Evolutionary conservation across 805 yeast species (phyloP).

Genomic region (Diddensiella caesifluorescens): DNA sequence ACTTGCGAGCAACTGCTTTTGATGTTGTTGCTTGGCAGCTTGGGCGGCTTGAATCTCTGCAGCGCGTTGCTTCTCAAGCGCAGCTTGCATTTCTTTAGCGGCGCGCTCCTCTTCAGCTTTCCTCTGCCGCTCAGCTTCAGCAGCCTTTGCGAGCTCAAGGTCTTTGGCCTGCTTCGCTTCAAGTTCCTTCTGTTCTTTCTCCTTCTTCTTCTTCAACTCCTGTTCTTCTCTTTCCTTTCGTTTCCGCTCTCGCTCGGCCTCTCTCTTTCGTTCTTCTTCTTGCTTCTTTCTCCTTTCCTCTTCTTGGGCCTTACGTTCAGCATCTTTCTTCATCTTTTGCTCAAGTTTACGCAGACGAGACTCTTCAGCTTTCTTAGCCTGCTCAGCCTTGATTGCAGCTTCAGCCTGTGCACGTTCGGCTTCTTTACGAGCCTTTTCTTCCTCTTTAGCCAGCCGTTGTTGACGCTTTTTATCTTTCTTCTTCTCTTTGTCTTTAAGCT

Average conservation of each 20-base stretch:
- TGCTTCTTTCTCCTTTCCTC: slow-evolving; percentile 25
- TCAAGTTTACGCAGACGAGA: slow-evolving; percentile 28
- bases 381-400: slow-evolving; percentile 26
- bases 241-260: slow-evolving; percentile 19
- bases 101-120: slow-evolving; percentile 14
- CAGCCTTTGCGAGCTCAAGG: slow-evolving; percentile 22
- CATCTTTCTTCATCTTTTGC: slow-evolving; percentile 31
- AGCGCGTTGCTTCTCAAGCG: slow-evolving; percentile 3
- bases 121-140: slow-evolving; percentile 21
- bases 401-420: slow-evolving; percentile 32
- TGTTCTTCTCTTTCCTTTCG: slow-evolving; percentile 35
- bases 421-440: slow-evolving; percentile 33
- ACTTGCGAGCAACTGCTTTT: slow-evolving; percentile 11
- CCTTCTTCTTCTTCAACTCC: slow-evolving; percentile 15
- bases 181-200: slow-evolving; percentile 13
- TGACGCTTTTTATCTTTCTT: slow-evolving; percentile 39
- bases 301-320: slow-evolving; percentile 25
- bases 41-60: slow-evolving; percentile 7
- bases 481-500: slow-evolving; percentile 36
- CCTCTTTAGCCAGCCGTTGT: slow-evolving; percentile 36
- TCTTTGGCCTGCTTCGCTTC: slow-evolving; percentile 17
- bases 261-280: slow-evolving; percentile 25
- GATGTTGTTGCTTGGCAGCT: slow-evolving; percentile 13
- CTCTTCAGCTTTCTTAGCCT: slow-evolving; percentile 26
- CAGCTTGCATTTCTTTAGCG: slow-evolving; percentile 9